Percentiles rank a stretch among this genome's conserved stretches.
Conservation (phyloP, 306 rosid genomes). For the Lathyrus aphaca region DNA sequence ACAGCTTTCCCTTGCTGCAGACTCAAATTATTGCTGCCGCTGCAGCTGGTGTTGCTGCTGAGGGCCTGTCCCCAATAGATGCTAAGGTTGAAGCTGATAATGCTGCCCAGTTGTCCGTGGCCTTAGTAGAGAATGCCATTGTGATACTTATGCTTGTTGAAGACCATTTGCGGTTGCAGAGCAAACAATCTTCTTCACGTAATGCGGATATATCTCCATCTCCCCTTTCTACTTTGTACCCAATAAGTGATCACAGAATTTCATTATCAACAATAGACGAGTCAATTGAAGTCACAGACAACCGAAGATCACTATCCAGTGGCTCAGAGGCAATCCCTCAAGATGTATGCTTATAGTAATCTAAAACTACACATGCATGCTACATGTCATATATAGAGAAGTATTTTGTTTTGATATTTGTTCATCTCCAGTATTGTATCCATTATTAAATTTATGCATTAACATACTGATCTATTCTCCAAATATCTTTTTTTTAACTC, state of each 20-base stretch:
- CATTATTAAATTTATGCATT: constrained; percentile 22
- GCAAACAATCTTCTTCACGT: constrained; percentile 69
- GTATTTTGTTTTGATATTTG: constrained; percentile 30
- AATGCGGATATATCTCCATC: constrained; percentile 65
- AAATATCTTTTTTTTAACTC: neutral
- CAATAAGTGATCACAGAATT: constrained; percentile 47
- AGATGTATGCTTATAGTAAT: constrained; percentile 64
- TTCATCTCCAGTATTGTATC: constrained; percentile 25
- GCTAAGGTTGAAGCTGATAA: constrained; percentile 92
- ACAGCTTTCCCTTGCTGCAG: constrained; percentile 64
- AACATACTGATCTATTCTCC: constrained; percentile 21
- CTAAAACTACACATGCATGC: constrained; percentile 33
- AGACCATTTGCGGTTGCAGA: constrained; percentile 94
- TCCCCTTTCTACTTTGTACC: constrained; percentile 60
- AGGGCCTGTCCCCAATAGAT: constrained; percentile 80
- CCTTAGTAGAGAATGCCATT: constrained; percentile 96
- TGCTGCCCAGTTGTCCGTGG: constrained; percentile 98
- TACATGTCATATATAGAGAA: constrained; percentile 18
- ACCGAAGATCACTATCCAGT: constrained; percentile 49
- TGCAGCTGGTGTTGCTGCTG: constrained; percentile 97
- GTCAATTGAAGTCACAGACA: constrained; percentile 52
- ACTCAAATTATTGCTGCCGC: constrained; percentile 99
- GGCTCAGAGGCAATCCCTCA: constrained; percentile 68
- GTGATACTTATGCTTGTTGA: constrained; percentile 98
- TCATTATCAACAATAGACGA: constrained; percentile 50